phyloP scores from a whole-genome alignment of 2,329 filamentous ascomycete species.

The Xylariaceae sp. region DNA sequence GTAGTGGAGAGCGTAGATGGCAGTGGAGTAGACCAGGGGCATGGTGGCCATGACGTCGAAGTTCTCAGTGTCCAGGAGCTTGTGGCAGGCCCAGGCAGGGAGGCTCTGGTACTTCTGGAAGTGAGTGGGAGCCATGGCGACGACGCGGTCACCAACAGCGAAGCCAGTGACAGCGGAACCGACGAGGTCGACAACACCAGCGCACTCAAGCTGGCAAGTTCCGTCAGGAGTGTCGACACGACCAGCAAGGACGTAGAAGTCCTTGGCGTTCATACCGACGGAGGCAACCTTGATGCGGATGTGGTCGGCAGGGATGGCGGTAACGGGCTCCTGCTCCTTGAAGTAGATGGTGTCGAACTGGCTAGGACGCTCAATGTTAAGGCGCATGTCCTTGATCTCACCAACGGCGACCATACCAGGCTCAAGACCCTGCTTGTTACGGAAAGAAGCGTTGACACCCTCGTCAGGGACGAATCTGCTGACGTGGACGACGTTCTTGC shows the following conservation, averaged over 20 bases:
- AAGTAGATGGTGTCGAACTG: conserved; percentile 18
- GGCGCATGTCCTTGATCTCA: conserved; percentile 1
- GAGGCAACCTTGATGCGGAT: conserved; percentile 13
- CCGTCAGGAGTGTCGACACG: conserved; percentile 13
- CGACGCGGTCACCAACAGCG: conserved; percentile 27
- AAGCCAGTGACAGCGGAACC: conserved; percentile 28
- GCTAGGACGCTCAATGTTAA: conserved; percentile 4
- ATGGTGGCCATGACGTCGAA: conserved; percentile 22
- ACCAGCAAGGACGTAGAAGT: conserved; percentile 15
- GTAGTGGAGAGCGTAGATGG: conserved; percentile 30
- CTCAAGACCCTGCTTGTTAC: conserved; percentile 6
- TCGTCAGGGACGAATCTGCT: conserved; percentile 17
- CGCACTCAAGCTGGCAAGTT: conserved; percentile 12
- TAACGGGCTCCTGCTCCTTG: neutral
- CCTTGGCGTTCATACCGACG: conserved; percentile 15
- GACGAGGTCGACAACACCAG: conserved; percentile 24
- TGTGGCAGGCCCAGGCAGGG: conserved; percentile 24
- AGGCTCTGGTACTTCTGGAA: conserved; percentile 27
- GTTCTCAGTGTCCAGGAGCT: conserved; percentile 20
- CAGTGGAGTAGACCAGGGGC: conserved; percentile 30
- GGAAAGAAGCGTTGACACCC: conserved; percentile 8
- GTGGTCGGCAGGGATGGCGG: neutral
- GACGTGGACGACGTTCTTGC: conserved; percentile 7
- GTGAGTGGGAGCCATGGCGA: conserved; percentile 23
- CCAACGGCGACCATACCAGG: neutral